Evolutionary conservation across 768 basidiomycete genomes (phyloP), one percentile per base, ranked within the genome.

Genomic region (Leccinum arenicola): DNA sequence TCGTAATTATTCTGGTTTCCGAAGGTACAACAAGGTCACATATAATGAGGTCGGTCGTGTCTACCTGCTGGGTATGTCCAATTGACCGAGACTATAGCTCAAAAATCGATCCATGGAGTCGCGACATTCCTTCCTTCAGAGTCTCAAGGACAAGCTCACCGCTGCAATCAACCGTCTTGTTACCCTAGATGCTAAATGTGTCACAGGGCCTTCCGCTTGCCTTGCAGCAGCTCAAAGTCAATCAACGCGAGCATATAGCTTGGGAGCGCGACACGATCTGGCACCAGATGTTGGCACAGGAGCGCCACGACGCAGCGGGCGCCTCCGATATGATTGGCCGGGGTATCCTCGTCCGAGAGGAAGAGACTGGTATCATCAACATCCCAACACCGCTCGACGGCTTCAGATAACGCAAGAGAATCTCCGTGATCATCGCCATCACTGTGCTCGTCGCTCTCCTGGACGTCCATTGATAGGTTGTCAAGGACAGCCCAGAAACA

Each of bases 11-110:
- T 90, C 93, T 0, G 96, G 95, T 1, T 93, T 98, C 75, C 84
- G 93, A 65, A 94, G 93, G 73, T 96, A 95, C 68, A 95, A 98
- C 81, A 98, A 98, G 74, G 90, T 97, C 62, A 93, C 88, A 3
- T 62, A 3, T 62, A 89, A 83, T 60, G 80, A 87, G 68, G 83
- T 82, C 59, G 40, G 76, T 65, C 10, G 12, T 35, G 1, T 27
- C 15, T 6, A 29, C 9, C 12, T 21, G 7, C 15, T 43, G 6
- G 15, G 17, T 38, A 10, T 33, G 6, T 21, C 38, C 35, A 52
- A 33, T 52, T 61, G 10, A 66, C 51, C 27, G 2, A 17, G 9
- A 19, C 8, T 19, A 36, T 65, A 90, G 84, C 83, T 95, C 61
- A 88, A 40, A 17, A 12, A 36, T 36, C 14, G 36, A 36, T 36